Conservation (phyloP, 129 eudicot genomes). For the Helichrysum umbraculigerum region DNA sequence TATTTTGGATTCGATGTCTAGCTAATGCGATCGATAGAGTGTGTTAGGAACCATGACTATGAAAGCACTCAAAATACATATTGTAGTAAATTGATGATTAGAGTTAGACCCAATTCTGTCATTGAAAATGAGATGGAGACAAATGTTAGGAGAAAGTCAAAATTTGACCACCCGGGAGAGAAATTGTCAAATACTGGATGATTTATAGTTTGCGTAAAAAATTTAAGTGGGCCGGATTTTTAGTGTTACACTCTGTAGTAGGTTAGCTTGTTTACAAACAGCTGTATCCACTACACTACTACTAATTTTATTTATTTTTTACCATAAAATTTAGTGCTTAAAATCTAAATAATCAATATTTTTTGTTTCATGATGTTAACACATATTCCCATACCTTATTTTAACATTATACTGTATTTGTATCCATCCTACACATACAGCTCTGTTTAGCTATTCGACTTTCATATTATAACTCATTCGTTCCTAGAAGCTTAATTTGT, state of each 20-base stretch:
- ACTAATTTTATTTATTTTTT: no score
- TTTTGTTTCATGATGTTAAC: background rate
- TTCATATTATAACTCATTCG: no score
- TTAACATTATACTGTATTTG: background rate
- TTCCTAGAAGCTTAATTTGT: no score
- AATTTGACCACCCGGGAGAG: conserved; percentile 3
- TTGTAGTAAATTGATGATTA: background rate
- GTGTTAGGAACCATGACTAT: background rate
- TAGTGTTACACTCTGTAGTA: background rate
- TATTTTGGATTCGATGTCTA: background rate
- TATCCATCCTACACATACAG: background rate
- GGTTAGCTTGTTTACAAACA: conserved; percentile 7
- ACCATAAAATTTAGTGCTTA: background rate
- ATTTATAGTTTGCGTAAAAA: background rate
- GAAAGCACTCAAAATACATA: conserved; percentile 11
- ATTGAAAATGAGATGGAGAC: conserved; percentile 9
- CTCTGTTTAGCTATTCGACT: no score
- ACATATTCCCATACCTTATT: background rate
- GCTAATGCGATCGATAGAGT: background rate
- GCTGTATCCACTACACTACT: background rate
- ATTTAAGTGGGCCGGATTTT: background rate
- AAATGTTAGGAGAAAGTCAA: conserved; percentile 28
- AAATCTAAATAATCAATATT: background rate
- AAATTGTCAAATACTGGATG: conserved; percentile 1
- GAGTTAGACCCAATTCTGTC: conserved; percentile 4